These are phyloP conservation scores for Lolium perenne DNA, from an alignment of 176 grass and related monocot genomes.

Conservation along the genomic window DNA sequence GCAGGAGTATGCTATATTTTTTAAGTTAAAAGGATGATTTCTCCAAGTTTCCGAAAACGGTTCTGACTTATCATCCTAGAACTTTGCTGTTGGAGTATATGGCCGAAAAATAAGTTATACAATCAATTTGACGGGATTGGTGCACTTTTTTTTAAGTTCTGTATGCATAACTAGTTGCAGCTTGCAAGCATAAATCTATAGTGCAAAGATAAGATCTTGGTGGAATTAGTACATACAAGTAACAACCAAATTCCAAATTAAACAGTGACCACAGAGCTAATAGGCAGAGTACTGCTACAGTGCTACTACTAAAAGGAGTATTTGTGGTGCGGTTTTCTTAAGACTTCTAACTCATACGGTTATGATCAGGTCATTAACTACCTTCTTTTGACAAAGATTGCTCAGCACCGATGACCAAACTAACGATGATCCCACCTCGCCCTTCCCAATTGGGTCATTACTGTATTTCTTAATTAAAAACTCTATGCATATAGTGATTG, in stretches of 20 bases:
- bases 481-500: conserved; percentile 22
- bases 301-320: not conserved
- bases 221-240: not conserved
- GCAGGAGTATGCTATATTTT: no score
- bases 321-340: not conserved
- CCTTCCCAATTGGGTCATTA: conserved; percentile 10
- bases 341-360: not conserved
- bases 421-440: not conserved
- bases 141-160: not conserved
- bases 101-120: no score
- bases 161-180: not conserved
- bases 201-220: not conserved
- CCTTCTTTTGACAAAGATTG: conserved; percentile 13
- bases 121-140: no score
- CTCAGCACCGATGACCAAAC: conserved; percentile 23
- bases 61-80: no score
- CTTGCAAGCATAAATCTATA: not conserved
- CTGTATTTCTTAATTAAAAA: conserved; percentile 17
- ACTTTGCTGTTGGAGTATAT: no score
- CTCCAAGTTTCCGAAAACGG: no score
- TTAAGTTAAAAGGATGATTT: no score
- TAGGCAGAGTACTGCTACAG: no score
- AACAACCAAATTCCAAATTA: not conserved
- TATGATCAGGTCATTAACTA: conserved; percentile 31
- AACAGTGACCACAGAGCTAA: not conserved